Percentiles rank a stretch among this genome's conserved stretches.
Evolutionary conservation across 768 basidiomycete genomes (phyloP).

Genomic region (Leccinum rimulosum): DNA sequence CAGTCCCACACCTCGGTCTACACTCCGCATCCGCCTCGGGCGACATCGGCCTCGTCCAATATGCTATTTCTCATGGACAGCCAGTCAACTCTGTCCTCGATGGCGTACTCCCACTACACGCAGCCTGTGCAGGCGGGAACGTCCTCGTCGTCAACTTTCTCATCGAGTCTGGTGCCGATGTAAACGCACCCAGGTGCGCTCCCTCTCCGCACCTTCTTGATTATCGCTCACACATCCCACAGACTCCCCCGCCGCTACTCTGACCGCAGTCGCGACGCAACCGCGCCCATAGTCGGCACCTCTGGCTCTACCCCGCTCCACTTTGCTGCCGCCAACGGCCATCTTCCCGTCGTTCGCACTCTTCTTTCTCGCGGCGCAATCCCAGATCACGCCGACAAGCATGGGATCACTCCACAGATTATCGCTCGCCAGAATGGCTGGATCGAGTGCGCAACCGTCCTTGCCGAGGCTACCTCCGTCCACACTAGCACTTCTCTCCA

Average conservation of each 20-base stretch:
- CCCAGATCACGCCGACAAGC: constrained; percentile 82
- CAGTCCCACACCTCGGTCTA: constrained; percentile 74
- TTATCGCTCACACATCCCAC: constrained; percentile 12
- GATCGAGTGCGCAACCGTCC: constrained; percentile 69
- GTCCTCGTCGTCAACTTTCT: constrained; percentile 84
- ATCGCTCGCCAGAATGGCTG: constrained; percentile 81
- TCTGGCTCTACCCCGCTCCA: constrained; percentile 95
- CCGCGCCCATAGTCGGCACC: constrained; percentile 71
- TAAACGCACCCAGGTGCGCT: constrained; percentile 86
- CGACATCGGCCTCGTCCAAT: constrained; percentile 89
- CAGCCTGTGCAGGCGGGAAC: constrained; percentile 88
- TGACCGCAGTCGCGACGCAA: constrained; percentile 61
- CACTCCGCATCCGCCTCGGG: constrained; percentile 80
- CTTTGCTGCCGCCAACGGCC: constrained; percentile 95
- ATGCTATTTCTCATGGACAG: constrained; percentile 90
- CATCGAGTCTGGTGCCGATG: constrained; percentile 95
- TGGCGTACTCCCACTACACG: constrained; percentile 95
- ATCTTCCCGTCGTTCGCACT: constrained; percentile 70
- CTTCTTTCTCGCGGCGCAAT: constrained; percentile 85
- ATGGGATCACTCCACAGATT: constrained; percentile 83
- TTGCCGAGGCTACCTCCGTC: constrained; percentile 58
- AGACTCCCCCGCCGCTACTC: constrained; percentile 77
- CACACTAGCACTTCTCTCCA: constrained; percentile 15
- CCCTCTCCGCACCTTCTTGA: constrained; percentile 6
- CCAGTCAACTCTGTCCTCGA: constrained; percentile 95